These are phyloP conservation scores for Pestalotiopsis sp. DNA, from an alignment of 2,329 filamentous ascomycete species.

Conservation along the genomic window DNA sequence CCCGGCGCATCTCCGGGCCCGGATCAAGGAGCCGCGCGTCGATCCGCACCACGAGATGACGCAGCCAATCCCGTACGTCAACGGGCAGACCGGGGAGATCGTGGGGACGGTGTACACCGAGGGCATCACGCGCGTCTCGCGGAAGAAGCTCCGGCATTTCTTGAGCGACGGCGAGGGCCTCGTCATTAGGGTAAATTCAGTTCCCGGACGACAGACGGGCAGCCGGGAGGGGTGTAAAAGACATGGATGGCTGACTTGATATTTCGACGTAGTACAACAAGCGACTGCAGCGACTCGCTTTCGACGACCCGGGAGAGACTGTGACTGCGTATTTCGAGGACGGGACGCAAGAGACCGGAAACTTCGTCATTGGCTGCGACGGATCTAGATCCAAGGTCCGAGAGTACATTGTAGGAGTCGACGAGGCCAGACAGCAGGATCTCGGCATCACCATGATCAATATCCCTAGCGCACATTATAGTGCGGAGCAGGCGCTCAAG, in stretches of 20 bases:
- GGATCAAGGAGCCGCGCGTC: background rate
- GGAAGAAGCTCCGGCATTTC: background rate
- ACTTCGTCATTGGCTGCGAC: background rate
- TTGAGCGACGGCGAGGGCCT: background rate
- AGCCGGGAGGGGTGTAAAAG: background rate
- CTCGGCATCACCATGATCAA: background rate
- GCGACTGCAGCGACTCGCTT: background rate
- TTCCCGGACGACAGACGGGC: background rate
- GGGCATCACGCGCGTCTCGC: background rate
- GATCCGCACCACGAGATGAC: slow-evolving; percentile 3
- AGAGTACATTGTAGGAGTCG: background rate
- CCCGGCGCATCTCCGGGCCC: background rate
- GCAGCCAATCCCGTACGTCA: background rate
- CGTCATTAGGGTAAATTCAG: background rate
- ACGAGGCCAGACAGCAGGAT: background rate
- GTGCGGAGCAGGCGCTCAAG: background rate
- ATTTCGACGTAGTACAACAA: background rate
- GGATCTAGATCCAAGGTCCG: background rate
- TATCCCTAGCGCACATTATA: background rate
- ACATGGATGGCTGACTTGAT: background rate
- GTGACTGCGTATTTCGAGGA: background rate
- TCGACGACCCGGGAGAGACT: background rate
- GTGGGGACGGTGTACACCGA: background rate
- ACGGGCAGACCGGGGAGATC: background rate
- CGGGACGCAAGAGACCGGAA: background rate